Conservation (phyloP, 257 asterid species). For the Parsonsia alboflavescens region DNA sequence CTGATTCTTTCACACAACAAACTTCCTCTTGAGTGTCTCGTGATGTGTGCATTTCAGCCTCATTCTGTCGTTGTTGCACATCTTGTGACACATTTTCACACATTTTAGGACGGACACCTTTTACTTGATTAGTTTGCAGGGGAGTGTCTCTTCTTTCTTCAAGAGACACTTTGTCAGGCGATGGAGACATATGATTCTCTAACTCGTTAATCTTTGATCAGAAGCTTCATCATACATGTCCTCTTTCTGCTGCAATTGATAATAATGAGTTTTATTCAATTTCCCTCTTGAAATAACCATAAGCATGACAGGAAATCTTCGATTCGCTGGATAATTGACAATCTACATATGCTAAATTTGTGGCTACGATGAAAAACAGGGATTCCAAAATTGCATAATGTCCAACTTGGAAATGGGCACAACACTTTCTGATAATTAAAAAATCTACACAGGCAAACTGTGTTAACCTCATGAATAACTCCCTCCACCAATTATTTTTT, state of each 20-base stretch:
- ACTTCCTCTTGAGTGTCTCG: slow-evolving; percentile 24
- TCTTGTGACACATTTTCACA: slow-evolving; percentile 23
- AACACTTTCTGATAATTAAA: background rate
- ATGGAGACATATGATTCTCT: background rate
- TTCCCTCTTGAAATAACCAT: slow-evolving; percentile 29
- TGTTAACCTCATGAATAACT: no score
- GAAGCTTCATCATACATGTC: background rate
- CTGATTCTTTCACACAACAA: slow-evolving; percentile 26
- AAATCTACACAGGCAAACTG: background rate
- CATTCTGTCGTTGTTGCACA: slow-evolving; percentile 24
- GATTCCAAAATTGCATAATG: background rate
- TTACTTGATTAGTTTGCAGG: slow-evolving; percentile 18
- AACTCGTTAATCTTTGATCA: background rate
- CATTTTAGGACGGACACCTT: slow-evolving; percentile 15
- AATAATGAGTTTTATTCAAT: slow-evolving; percentile 27
- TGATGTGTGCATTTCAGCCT: slow-evolving; percentile 17
- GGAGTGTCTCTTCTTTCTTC: slow-evolving; percentile 17
- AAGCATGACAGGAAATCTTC: slow-evolving; percentile 1
- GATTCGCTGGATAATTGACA: background rate
- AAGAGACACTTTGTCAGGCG: slow-evolving; percentile 1
- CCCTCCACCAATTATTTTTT: no score
- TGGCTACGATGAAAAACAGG: background rate
- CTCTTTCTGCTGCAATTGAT: slow-evolving; percentile 21
- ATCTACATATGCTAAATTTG: background rate
- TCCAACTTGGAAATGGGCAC: background rate